Percentiles rank a stretch among this genome's conserved stretches.
Conservation (phyloP, 2,329 filamentous ascomycete species). For the Leptographium procerum region DNA sequence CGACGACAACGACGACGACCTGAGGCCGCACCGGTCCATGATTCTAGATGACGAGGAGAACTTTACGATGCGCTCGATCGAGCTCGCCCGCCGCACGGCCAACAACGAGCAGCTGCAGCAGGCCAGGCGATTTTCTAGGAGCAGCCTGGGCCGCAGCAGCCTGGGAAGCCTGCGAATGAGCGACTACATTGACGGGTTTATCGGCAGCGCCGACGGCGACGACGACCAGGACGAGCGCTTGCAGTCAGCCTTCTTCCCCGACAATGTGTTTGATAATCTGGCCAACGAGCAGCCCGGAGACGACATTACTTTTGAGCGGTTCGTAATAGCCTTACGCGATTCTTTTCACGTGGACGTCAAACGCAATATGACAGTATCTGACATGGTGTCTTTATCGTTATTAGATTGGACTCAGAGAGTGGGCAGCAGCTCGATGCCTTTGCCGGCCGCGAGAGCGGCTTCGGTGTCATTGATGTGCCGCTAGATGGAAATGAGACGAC, state of each 20-base stretch:
- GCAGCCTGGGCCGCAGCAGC: constrained; percentile 41
- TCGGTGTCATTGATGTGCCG: constrained; percentile 37
- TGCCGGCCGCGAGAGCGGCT: constrained; percentile 34
- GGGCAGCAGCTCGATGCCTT: constrained; percentile 21
- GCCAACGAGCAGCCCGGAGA: constrained; percentile 26
- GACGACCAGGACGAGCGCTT: constrained; percentile 29
- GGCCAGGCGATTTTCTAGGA: constrained; percentile 35
- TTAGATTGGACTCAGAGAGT: constrained; percentile 26
- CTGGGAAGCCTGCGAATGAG: constrained; percentile 42
- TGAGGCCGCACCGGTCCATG: constrained; percentile 34
- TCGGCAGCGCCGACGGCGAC: constrained; percentile 18
- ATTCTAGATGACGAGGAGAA: constrained; percentile 44
- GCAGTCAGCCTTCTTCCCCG: constrained; percentile 42
- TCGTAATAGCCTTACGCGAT: too few species aligned
- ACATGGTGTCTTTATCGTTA: too few species aligned
- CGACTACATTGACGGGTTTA: constrained; percentile 31
- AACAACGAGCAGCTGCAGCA: constrained; percentile 27
- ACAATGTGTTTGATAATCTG: constrained; percentile 30
- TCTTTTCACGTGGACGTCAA: too few species aligned
- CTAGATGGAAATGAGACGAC: constrained; percentile 38
- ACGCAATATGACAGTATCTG: too few species aligned
- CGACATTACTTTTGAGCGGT: constrained; percentile 33
- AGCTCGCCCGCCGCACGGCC: constrained; percentile 42
- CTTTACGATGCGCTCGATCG: constrained; percentile 46
- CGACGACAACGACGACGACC: constrained; percentile 19